Evolutionary conservation across 495 filamentous ascomycete species (phyloP), one percentile per base, ranked within the genome.

Genomic region (Tuber borchii): DNA sequence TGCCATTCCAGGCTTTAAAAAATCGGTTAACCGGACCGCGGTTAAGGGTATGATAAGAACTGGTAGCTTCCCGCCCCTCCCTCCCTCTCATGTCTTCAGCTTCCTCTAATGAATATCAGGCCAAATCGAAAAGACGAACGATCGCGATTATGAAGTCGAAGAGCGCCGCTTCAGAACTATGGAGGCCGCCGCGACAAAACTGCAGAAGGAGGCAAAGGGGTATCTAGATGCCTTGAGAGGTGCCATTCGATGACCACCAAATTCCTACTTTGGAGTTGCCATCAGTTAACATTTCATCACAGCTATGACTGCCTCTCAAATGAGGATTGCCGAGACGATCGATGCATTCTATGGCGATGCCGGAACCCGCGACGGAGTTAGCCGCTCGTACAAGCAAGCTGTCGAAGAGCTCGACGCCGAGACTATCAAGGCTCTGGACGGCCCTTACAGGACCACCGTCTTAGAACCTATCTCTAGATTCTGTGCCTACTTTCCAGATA

Each of bases 31-130:
- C 87, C 93, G 95, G 85, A 95, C 95, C 76, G 97, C 94, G 85
- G 97, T 96, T 84, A 95, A 97, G 90, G 95, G 97, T 74, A 97
- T 99, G 94, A 98, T 99, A 95, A 99, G 97, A 88, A 94, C 95
- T 31, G 93, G 91, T 93, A 83, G 78, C 87, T 80, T 82, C 31
- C 22, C 39, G 7, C 40, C 34, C 20, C 45, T 31, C 71, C 20
- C 45, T 31, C 71, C 37, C n/a, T 45, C 72, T 51, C 68, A 75
- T 43, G 26, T 72, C 46, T 43, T 37, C 46, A 8, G 10, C 37
- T 39, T 14, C 10, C 2, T 6, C 34, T 73, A 14, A n/a, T 42
- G 56, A 73, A 40, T 71, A 76, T 6, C 74, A 92, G 93, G 95
- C 69, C 95, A 97, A 87, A 97, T 99, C 77, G 95, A 99, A 84